phyloP scores from a whole-genome alignment of 2,329 filamentous ascomycete species.

The Fusarium bulbicola region DNA sequence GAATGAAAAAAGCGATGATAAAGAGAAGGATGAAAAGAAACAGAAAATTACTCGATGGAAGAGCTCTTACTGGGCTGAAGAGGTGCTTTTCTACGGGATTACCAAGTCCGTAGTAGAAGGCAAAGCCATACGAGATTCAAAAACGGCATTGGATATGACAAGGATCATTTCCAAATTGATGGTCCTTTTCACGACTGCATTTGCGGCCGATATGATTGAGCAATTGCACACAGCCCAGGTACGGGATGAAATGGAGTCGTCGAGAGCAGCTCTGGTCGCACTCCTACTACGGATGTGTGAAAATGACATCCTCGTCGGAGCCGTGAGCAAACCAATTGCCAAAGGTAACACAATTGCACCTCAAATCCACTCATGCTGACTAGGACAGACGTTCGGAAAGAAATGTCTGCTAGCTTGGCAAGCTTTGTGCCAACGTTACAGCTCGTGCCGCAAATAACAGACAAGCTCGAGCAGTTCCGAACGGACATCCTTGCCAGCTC shows the following conservation, averaged over 20 bases:
- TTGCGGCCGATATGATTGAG: constrained; percentile 59
- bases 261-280: constrained; percentile 71
- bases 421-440: constrained; percentile 68
- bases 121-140: constrained; percentile 54
- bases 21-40: constrained; percentile 36
- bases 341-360: constrained; percentile 54
- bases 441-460: constrained; percentile 61
- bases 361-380: not conserved
- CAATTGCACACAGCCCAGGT: constrained; percentile 55
- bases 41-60: constrained; percentile 55
- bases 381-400: constrained; percentile 55
- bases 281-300: constrained; percentile 70
- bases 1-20: constrained; percentile 20
- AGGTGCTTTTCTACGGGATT: constrained; percentile 92
- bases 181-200: constrained; percentile 63
- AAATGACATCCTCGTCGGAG: constrained; percentile 63
- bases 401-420: constrained; percentile 60
- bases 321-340: constrained; percentile 61
- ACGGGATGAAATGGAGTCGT: constrained; percentile 66
- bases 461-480: constrained; percentile 65
- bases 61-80: constrained; percentile 74
- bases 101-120: constrained; percentile 81
- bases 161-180: constrained; percentile 67
- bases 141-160: constrained; percentile 61
- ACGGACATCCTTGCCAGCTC: constrained; percentile 64